A percentile compares a stretch with the other conserved stretches of the same genome.
These are phyloP conservation scores for Eutrema heterophyllum DNA, from an alignment of 345 rosid species.

Conservation along the genomic window DNA sequence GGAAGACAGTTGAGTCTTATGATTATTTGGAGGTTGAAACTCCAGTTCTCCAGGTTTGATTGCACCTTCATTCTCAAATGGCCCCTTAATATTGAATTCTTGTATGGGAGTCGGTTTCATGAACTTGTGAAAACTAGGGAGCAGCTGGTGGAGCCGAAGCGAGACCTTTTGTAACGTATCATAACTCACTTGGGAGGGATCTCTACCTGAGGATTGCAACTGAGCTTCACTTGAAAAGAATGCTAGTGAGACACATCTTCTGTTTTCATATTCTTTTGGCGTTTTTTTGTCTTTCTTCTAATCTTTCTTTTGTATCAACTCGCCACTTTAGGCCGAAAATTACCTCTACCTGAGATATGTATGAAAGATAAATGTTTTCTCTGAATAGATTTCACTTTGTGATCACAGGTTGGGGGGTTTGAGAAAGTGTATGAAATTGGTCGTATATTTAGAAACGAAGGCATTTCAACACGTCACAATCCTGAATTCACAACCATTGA, in stretches of 20 bases:
- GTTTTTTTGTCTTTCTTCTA: not conserved
- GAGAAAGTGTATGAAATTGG: constrained; percentile 97
- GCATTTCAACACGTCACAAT: constrained; percentile 95
- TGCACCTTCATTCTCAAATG: constrained; percentile 16
- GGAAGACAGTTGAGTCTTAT: constrained; percentile 69
- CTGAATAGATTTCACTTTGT: constrained; percentile 9
- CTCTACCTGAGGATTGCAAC: constrained; percentile 94
- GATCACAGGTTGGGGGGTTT: constrained; percentile 91
- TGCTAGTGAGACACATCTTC: constrained; percentile 56
- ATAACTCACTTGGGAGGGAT: constrained; percentile 91
- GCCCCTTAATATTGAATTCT: not conserved
- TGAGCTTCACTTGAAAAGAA: constrained; percentile 95
- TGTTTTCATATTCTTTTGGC: not conserved
- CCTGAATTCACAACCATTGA: constrained; percentile 98
- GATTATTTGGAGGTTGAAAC: constrained; percentile 96
- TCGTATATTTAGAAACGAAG: constrained; percentile 94
- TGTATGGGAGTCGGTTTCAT: constrained; percentile 31
- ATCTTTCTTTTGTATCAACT: constrained; percentile 7
- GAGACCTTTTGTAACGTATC: constrained; percentile 87
- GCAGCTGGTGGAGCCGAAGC: constrained; percentile 99
- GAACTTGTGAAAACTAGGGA: constrained; percentile 57
- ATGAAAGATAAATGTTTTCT: not conserved
- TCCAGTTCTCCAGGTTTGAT: constrained; percentile 90
- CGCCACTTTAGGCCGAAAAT: not conserved
- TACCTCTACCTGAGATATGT: not conserved